Percentiles rank a stretch among this genome's conserved stretches.
phyloP scores from a whole-genome alignment of 2,329 filamentous ascomycete genomes.

The Aspergillus sp. region DNA sequence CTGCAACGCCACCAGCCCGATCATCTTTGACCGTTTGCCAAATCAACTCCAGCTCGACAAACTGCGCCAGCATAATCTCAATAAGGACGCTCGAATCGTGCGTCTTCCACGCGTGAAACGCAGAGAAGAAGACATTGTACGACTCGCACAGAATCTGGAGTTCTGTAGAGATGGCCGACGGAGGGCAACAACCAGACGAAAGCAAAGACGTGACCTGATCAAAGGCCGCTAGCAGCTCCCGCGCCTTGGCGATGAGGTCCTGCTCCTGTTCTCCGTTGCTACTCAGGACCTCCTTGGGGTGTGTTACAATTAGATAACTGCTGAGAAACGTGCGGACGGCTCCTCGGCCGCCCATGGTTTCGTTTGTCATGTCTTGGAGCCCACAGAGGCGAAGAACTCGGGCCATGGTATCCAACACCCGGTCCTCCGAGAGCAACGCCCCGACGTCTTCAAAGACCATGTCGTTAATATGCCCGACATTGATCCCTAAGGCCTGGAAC shows the following conservation, averaged over 20 bases:
- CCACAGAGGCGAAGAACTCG: conserved; percentile 50
- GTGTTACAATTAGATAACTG: conserved; percentile 54
- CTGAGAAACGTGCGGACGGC: conserved; percentile 55
- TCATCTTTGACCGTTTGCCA: conserved; percentile 61
- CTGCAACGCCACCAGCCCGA: conserved; percentile 51
- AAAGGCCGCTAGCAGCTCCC: conserved; percentile 50
- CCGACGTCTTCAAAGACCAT: conserved; percentile 54
- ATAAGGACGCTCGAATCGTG: conserved; percentile 55
- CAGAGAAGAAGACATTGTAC: conserved; percentile 52
- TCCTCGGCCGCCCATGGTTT: conserved; percentile 41
- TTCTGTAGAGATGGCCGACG: conserved; percentile 38
- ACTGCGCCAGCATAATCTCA: conserved; percentile 59
- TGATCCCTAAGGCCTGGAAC: conserved; percentile 46
- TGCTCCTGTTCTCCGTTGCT: conserved; percentile 55
- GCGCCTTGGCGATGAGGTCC: conserved; percentile 54
- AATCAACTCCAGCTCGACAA: conserved; percentile 58
- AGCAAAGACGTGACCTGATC: conserved; percentile 46
- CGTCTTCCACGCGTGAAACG: conserved; percentile 58
- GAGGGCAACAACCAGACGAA: conserved; percentile 34
- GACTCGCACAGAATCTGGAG: conserved; percentile 46
- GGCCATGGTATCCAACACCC: conserved; percentile 46
- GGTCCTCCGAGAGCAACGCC: conserved; percentile 45
- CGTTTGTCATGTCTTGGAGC: conserved; percentile 45
- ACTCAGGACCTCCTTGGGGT: conserved; percentile 53
- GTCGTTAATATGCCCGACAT: conserved; percentile 44